A percentile compares a stretch with the other conserved stretches of the same genome.
These are phyloP conservation scores for Aspergillus steynii DNA, from an alignment of 495 filamentous ascomycete species.

Conservation along the genomic window DNA sequence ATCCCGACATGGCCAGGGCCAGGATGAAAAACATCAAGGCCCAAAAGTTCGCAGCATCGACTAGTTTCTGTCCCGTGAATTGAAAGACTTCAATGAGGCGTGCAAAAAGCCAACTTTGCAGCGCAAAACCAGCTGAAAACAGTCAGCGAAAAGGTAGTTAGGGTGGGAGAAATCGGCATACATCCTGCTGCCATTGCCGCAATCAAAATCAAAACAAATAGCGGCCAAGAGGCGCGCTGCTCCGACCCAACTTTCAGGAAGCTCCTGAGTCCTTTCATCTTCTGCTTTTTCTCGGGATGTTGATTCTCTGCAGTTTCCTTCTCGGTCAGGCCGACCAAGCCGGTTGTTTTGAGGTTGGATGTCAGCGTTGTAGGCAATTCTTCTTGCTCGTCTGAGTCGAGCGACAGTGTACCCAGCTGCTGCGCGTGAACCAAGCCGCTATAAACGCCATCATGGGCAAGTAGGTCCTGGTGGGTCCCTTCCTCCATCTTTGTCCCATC, in stretches of 20 bases:
- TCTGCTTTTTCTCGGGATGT: not conserved
- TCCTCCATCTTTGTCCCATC: constrained; percentile 49
- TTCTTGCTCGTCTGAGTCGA: not conserved
- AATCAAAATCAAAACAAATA: constrained; percentile 18
- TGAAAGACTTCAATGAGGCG: constrained; percentile 34
- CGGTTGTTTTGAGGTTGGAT: not conserved
- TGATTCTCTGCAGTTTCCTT: not conserved
- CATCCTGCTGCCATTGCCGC: constrained; percentile 53
- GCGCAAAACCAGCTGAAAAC: constrained; percentile 45
- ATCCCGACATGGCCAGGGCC: constrained; percentile 47
- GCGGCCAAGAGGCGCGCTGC: not conserved
- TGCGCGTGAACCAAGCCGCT: constrained; percentile 40
- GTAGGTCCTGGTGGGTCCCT: constrained; percentile 46
- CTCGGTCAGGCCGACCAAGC: not conserved
- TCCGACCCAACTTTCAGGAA: not conserved
- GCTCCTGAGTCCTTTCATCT: not conserved
- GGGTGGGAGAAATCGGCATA: constrained; percentile 22
- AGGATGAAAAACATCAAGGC: constrained; percentile 67
- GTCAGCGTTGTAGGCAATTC: not conserved
- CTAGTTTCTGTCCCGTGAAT: constrained; percentile 32
- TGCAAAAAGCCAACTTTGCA: constrained; percentile 41
- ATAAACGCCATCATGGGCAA: constrained; percentile 43
- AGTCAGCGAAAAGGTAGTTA: constrained; percentile 4
- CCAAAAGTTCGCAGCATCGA: constrained; percentile 55
- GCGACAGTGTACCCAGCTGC: constrained; percentile 14